phyloP scores from a whole-genome alignment of 2,329 filamentous ascomycete species.

The Nigrospora osmanthi region DNA sequence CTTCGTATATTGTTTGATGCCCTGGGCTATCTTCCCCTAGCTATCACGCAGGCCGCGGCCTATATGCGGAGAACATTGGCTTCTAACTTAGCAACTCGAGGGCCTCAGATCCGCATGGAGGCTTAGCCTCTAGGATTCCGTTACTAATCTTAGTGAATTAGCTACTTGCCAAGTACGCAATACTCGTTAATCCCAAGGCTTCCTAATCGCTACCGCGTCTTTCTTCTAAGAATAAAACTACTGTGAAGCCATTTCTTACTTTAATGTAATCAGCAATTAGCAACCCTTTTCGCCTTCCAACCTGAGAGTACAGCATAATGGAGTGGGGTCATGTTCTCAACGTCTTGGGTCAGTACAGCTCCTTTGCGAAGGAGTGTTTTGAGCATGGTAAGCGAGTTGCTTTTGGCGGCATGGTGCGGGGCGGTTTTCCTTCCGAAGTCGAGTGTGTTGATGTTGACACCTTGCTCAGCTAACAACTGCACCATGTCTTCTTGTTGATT shows the following conservation, averaged over 20 bases:
- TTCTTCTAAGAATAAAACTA: too few species aligned
- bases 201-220: too few species aligned
- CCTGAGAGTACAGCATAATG: not conserved
- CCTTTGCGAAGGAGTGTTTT: not conserved
- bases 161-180: too few species aligned
- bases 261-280: too few species aligned
- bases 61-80: conserved; percentile 19
- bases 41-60: conserved; percentile 22
- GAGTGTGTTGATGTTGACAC: not conserved
- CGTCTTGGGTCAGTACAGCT: not conserved
- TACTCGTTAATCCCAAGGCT: too few species aligned
- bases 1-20: conserved; percentile 10
- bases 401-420: not conserved
- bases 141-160: too few species aligned
- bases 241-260: too few species aligned
- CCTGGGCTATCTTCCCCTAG: conserved; percentile 21
- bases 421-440: not conserved
- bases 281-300: not conserved
- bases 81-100: too few species aligned
- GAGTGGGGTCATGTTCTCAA: not conserved
- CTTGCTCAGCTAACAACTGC: not conserved
- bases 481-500: not conserved
- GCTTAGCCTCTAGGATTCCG: too few species aligned
- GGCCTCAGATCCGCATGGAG: too few species aligned
- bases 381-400: not conserved